phyloP scores from a whole-genome alignment of 345 rosid species.

The Noccaea caerulescens region DNA sequence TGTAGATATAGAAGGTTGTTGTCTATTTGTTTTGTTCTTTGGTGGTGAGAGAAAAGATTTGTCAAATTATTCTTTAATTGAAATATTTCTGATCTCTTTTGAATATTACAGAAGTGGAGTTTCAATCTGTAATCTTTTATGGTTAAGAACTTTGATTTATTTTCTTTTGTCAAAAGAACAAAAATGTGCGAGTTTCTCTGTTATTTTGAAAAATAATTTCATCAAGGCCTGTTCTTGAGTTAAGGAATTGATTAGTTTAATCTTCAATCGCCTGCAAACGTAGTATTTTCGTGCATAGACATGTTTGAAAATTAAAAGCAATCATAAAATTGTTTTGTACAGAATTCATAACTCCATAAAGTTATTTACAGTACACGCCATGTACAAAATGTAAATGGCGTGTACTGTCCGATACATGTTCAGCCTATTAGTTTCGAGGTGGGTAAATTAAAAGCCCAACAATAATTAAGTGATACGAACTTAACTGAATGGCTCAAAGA shows the following conservation, averaged over 20 bases:
- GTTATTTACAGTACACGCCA: too few relatives aligned
- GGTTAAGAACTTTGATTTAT: constrained; percentile 22
- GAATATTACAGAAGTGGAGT: constrained; percentile 32
- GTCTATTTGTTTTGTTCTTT: constrained; percentile 48
- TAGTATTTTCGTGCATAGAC: too few relatives aligned
- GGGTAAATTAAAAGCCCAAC: too few relatives aligned
- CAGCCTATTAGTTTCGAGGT: too few relatives aligned
- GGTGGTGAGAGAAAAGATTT: constrained; percentile 35
- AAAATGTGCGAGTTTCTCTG: neutral
- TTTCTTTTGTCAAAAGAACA: neutral
- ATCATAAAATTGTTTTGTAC: too few relatives aligned
- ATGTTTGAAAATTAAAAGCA: too few relatives aligned
- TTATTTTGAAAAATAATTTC: neutral
- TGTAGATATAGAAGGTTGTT: constrained; percentile 47
- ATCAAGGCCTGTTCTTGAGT: neutral
- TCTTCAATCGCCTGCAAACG: too few relatives aligned
- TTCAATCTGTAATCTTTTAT: constrained; percentile 35
- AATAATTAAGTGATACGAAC: neutral
- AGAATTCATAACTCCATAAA: too few relatives aligned
- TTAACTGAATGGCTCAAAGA: neutral
- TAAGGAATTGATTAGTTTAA: too few relatives aligned
- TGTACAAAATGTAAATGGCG: too few relatives aligned
- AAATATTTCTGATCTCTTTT: constrained; percentile 39
- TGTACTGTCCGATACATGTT: too few relatives aligned
- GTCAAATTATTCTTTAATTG: constrained; percentile 44